Evolutionary conservation across 768 basidiomycete genomes (phyloP).

Genomic region (Megacollybia marginata): DNA sequence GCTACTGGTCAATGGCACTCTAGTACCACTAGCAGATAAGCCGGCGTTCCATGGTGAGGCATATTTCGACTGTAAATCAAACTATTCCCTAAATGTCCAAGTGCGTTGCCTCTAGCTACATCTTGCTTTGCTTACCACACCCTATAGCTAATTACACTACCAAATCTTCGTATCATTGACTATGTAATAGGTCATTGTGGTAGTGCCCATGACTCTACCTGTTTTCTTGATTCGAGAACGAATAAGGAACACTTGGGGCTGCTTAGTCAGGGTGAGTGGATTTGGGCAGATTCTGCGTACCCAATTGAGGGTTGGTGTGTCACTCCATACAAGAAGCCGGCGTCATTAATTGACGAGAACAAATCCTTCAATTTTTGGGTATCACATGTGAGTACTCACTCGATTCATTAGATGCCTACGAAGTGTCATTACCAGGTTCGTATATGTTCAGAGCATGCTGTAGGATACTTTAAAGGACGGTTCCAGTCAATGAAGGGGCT

Average conservation of each 20-base stretch:
- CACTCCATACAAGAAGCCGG: conserved; percentile 16
- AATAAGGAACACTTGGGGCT: conserved; percentile 14
- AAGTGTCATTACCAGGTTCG: conserved; percentile 9
- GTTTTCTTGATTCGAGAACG: conserved; percentile 18
- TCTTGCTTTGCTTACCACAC: not conserved
- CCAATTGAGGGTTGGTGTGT: conserved; percentile 13
- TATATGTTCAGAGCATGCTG: conserved; percentile 21
- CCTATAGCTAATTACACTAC: conserved; percentile 4
- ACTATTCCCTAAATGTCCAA: conserved; percentile 19
- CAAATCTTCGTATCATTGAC: conserved; percentile 9
- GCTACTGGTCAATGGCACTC: conserved; percentile 13
- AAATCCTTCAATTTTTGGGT: conserved; percentile 18
- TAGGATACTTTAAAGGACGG: conserved; percentile 20
- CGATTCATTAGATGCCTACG: not conserved
- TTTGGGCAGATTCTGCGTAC: conserved; percentile 21
- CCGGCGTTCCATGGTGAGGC: conserved; percentile 14
- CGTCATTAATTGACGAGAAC: conserved; percentile 13
- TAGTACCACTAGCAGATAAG: conserved; percentile 8
- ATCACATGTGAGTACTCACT: conserved; percentile 9
- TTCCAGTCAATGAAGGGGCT: conserved; percentile 16
- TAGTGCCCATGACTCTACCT: conserved; percentile 28
- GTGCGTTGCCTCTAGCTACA: conserved; percentile 2
- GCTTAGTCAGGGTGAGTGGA: conserved; percentile 14
- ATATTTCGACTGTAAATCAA: conserved; percentile 8
- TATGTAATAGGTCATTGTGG: too few species aligned